Evolutionary conservation across 768 basidiomycete species (phyloP).

Genomic region (Aureoboletus auriporus): DNA sequence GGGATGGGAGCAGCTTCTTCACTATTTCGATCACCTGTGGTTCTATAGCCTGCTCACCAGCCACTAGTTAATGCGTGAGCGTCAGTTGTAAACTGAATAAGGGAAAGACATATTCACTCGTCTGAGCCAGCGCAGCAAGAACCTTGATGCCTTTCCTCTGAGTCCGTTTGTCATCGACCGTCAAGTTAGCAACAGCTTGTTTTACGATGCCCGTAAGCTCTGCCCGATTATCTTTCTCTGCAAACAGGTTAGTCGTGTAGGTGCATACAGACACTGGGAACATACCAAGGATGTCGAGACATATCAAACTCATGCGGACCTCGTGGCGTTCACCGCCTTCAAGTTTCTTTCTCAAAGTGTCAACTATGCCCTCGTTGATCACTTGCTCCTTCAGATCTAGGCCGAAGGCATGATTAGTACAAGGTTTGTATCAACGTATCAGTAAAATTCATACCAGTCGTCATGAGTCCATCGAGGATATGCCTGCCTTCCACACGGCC

Average conservation of each 20-base stretch:
- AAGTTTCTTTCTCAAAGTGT: not conserved
- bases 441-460: not conserved
- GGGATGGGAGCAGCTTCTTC: not conserved
- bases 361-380: not conserved
- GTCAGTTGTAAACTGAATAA: not conserved
- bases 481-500: slow-evolving; percentile 5
- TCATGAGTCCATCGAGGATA: slow-evolving; percentile 2
- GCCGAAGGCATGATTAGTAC: not conserved
- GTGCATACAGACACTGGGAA: not conserved
- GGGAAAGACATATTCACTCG: not conserved
- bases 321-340: not conserved
- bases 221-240: too few species aligned
- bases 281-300: slow-evolving; percentile 2
- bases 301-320: slow-evolving; percentile 2
- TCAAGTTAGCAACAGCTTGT: not conserved
- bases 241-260: too few species aligned
- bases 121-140: slow-evolving; percentile 7
- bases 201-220: too few species aligned
- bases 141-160: not conserved
- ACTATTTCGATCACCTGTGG: not conserved
- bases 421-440: not conserved
- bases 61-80: not conserved
- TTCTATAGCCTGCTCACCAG: slow-evolving; percentile 1
- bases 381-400: not conserved
- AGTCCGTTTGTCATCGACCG: not conserved